A percentile compares a stretch with the other conserved stretches of the same genome.
phyloP scores from a whole-genome alignment of 2,329 filamentous ascomycete genomes.

The Cladosporium sp. region DNA sequence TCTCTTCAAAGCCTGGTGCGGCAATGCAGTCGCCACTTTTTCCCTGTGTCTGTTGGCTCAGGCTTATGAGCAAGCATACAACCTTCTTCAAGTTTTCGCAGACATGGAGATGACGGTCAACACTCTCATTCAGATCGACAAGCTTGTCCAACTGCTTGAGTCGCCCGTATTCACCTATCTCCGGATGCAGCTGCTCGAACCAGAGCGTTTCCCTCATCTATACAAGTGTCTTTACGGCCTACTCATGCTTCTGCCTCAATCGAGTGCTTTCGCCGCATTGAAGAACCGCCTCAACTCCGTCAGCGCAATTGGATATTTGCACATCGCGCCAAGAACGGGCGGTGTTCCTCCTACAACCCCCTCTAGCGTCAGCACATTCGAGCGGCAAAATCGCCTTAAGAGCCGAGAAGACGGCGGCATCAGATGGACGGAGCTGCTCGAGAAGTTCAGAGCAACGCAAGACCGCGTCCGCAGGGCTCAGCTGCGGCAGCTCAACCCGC shows the following conservation, averaged over 20 bases:
- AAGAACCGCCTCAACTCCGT: constrained; percentile 97
- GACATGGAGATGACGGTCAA: constrained; percentile 99
- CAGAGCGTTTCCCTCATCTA: constrained; percentile 86
- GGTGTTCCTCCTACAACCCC: constrained; percentile 27
- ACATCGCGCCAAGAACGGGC: constrained; percentile 59
- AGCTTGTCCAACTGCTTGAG: constrained; percentile 91
- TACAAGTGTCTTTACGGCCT: constrained; percentile 98
- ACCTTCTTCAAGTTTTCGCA: constrained; percentile 93
- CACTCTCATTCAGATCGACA: constrained; percentile 97
- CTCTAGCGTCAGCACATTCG: constrained; percentile 37
- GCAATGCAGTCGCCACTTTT: constrained; percentile 96
- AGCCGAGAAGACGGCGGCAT: constrained; percentile 66
- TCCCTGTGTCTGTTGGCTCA: constrained; percentile 91
- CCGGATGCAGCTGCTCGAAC: constrained; percentile 87
- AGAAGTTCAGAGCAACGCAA: constrained; percentile 89
- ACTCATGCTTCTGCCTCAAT: constrained; percentile 96
- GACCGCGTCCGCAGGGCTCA: constrained; percentile 73
- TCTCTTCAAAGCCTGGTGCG: constrained; percentile 94
- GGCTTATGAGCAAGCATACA: constrained; percentile 96
- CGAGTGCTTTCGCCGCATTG: constrained; percentile 89
- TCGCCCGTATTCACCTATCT: constrained; percentile 98
- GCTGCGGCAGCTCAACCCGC: constrained; percentile 25
- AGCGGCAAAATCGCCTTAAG: constrained; percentile 65
- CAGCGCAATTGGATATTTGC: constrained; percentile 91
- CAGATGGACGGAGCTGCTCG: constrained; percentile 84